Base-by-base conservation (phyloP, 306 rosid genomes). In the Quercus robur region DNA sequence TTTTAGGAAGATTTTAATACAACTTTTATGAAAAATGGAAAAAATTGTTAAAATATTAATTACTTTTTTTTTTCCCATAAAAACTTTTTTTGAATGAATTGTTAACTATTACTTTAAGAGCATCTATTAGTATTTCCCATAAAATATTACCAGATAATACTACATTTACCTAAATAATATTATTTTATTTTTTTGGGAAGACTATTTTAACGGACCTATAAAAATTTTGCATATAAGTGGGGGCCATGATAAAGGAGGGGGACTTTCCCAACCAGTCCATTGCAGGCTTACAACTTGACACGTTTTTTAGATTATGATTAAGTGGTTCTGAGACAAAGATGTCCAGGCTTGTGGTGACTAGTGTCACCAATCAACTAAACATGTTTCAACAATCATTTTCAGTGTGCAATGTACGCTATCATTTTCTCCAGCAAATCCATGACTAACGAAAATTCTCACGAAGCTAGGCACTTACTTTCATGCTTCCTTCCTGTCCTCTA, bases 331-430 rank as follows among this genome's bases (percentile, higher is more conserved):
- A 18, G 81, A 71, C 63, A 57, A 21, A 46, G 72, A 67, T 73
- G 73, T 81, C 72, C 63, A 52, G 26, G n/a, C 15, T 49, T 21
- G 82, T n/a, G 77, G 85, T 67, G 82, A 70, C 82, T 84, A 71
- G 4, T 63, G 81, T 81, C 68, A 20, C 71, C 80, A 79, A 77
- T 82, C 75, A 86, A 26, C 74, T 25, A 78, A 81, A 76, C 84
- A 84, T 84, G 78, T 80, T 78, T 51, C 10, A 75, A 56, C 91
- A 76, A 86, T 90, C 84, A 77, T 79, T 77, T 79, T 79, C 73
- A 64, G 31, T 20, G 52, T 56, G 77, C 76, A 79, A 55, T 62
- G 76, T 41, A 25, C 18, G 46, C 41, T 33, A 82, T 75, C 71
- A 80, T 77, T 17, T 44, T 41, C 56, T 46, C 35, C 38, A 51